Evolutionary conservation across 1,284 basidiomycete genomes (phyloP).

Genomic region (Salmacisia buchloeana): DNA sequence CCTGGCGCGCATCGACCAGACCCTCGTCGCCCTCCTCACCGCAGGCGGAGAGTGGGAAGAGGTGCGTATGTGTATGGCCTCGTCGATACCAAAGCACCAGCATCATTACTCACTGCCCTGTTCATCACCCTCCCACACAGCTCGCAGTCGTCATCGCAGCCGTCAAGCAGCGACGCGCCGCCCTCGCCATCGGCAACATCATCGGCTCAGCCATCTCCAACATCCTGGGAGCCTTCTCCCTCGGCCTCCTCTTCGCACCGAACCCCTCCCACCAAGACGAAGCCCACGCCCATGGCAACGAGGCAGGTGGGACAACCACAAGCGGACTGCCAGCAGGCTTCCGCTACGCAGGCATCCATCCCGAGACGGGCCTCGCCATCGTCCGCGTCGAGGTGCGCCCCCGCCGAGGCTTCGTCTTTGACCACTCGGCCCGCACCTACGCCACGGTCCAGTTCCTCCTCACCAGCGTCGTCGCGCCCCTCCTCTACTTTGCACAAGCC

Average conservation of each 20-base stretch:
- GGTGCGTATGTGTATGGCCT: slow-evolving; percentile 22
- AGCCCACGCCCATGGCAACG: no score
- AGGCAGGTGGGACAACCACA: neutral
- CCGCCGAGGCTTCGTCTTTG: neutral
- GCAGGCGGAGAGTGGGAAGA: slow-evolving; percentile 36
- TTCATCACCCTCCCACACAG: neutral
- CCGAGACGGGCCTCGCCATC: neutral
- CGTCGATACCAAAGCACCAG: neutral
- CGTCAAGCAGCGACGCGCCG: slow-evolving; percentile 12
- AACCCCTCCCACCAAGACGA: neutral
- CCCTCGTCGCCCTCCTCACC: slow-evolving; percentile 25
- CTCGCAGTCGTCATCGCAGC: slow-evolving; percentile 22
- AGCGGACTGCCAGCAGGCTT: neutral
- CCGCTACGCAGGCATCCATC: neutral
- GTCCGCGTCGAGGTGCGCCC: neutral
- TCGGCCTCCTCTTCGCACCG: slow-evolving; percentile 9
- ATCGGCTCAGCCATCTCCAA: slow-evolving; percentile 41
- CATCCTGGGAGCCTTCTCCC: slow-evolving; percentile 25
- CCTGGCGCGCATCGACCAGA: slow-evolving; percentile 20
- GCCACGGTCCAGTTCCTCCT: slow-evolving; percentile 3
- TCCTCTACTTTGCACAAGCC: slow-evolving; percentile 7
- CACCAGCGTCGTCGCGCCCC: neutral
- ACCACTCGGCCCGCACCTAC: neutral
- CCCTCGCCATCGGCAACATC: slow-evolving; percentile 35
- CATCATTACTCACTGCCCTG: no score